Evolutionary conservation across 2,329 filamentous ascomycete genomes (phyloP), one percentile per base, ranked within the genome.

Genomic region (Diaporthe capsici): DNA sequence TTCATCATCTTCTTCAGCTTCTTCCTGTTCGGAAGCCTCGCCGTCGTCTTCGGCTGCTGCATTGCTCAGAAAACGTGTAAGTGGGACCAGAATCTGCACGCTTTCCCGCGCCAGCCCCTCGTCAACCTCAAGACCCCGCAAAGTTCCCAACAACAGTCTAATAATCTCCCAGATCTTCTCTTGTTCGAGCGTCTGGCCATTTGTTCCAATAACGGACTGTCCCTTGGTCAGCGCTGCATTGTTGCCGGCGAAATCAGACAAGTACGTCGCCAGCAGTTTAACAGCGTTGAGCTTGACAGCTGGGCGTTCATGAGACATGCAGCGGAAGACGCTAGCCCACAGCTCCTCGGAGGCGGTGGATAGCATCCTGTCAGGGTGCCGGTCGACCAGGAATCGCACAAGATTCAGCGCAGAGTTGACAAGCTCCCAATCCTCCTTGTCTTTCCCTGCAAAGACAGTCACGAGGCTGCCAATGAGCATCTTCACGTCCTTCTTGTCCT

Each of bases 51-150:
- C 85, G 0, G 87, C 86, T 6, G 86, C 86, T 2, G 86, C 85
- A 2, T 76, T 80, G 86, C 92, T 76, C 88, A 92, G 84, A 75
- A 88, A 88, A 31, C 86, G 91, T 57, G 92, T 94, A 0, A 99
- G 87, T 87, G 98, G 98, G 51, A 96, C 89, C 49, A 98, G 87
- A 78, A 98, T 95, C 78, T 95, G 94, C 5, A 94, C 91, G 17
- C 92, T 92, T 82, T 98, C 95, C 57, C 91, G 88, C 1, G 94
- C 94, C n/a, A 98, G 87, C 13, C 92, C 89, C 80, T 97, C 93
- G 22, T 93, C 92, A 10, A 96, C 72, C 71, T 89, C 90, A 0
- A 90, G 88, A 0, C 90, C 90, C 65, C 91, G 91, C 60, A 98
- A 82, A 25, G 90, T 87, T 63, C 85, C 83, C 10, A 90, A 84